Base-by-base conservation (phyloP, 202 grass and related monocot genomes). In the Hordeum pubiflorum region DNA sequence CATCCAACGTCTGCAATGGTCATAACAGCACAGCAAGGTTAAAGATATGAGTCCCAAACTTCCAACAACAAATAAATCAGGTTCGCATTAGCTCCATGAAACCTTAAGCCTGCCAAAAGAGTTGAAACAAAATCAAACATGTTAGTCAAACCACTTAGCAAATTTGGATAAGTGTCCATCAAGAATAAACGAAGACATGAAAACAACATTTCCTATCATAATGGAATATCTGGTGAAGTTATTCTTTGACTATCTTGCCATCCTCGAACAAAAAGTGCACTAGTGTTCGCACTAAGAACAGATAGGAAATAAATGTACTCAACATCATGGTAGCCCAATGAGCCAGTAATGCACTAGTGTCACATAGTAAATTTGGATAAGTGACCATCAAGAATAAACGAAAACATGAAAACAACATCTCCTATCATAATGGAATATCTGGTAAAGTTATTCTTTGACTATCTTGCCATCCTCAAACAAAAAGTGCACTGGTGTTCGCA, bases 31-130 rank as follows among this genome's bases (percentile, higher is more conserved):
- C 69, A 86, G 75, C 88, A 89, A 89, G 88, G 88, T 89, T 89
- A 97, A 89, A 99, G 89, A 91, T 89, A 86, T 95, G 90, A 92
- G 92, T 86, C 83, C 92, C 87, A 93, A 99, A 93, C 89, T 93
- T 98, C 88, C 88, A 91, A 94, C 79, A 92, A 85, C 82, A 91
- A 92, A 87, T 86, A 90, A 98, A 91, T 91, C 88, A 93, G 82
- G 84, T 87, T 62, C 83, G 83, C 77, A 83, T 89, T 88, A 95
- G 92, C 96, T 93, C 90, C 95, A 89, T 91, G 83, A 93, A 89
- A 98, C 88, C 84, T 89, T 81, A 93, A 79, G 90, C 90, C 96
- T 99, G 96, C 80, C 86, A 89, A 91, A 91, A 97, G 52, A 89
- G 77, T 82, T 75, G 50, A 89, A 75, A 83, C 57, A 84, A 81